Base-by-base conservation (phyloP, 2,329 filamentous ascomycete species). In the Neobulgaria alba region DNA sequence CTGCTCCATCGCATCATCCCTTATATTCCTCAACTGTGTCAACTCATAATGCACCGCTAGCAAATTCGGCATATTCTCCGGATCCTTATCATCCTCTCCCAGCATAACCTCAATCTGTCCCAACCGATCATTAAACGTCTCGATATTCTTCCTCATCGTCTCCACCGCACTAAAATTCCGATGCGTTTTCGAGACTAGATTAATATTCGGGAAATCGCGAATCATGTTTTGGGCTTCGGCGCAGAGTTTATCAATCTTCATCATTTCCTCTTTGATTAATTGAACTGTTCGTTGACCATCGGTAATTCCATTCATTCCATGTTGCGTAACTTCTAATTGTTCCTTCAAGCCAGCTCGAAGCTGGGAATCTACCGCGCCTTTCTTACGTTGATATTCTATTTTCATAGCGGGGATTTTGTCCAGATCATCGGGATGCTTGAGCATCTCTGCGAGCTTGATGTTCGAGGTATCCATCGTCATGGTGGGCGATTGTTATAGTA, bases 151-250 rank as follows among this genome's bases (percentile, higher is more conserved):
- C 60, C 90, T 87, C 88, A 98, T 95, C 55, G 82, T 79, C 67
- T 95, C 82, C 46, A 95, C 89, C 33, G 87, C 86, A 56, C 85
- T 86, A 60, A 98, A 98, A 66, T 98, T 95, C 49, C 90, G 78
- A 65, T 98, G 92, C 51, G 93, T 92, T 64, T 95, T 86, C 41
- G 90, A 90, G 40, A 93, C 85, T 46, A 86, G 69, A 62, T 93
- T 92, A 70, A 94, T 92, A 59, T 87, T 86, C 26, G 84, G 82
- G 64, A 98, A 96, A 68, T 98, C 92, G 58, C 85, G 81, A 57
- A 98, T 95, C 79, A 95, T 95, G 61, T 86, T 87, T 68, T 96
- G 90, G 40, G 89, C 89, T 65, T 98, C 93, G 49, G 89, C 88
- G 67, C 92, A 98, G 50, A 98, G 77, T 66, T 86, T 88, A 68